A percentile compares a stretch with the other conserved stretches of the same genome.
Conservation (phyloP, 768 basidiomycete species). For the Albatrellus ellisii region DNA sequence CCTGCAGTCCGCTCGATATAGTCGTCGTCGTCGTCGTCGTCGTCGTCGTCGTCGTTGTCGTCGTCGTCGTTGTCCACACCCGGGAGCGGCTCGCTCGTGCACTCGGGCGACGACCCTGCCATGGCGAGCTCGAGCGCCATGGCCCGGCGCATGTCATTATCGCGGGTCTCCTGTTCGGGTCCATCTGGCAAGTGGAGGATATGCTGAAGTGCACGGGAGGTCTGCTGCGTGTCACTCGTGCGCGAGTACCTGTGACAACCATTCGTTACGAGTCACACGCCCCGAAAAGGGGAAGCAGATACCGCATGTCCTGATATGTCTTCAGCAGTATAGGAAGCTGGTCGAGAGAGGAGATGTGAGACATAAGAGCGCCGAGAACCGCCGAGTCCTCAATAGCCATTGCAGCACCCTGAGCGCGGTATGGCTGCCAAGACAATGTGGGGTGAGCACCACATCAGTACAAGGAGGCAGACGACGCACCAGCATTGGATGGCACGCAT, state of each 20-base stretch:
- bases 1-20: constrained; percentile 16
- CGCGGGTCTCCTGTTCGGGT: constrained; percentile 35
- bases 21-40: too few relatives aligned
- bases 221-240: constrained; percentile 33
- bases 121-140: constrained; percentile 28
- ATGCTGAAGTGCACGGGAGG: constrained; percentile 35
- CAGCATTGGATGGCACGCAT: constrained; percentile 30
- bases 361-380: constrained; percentile 32
- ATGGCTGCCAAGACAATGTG: constrained; percentile 16
- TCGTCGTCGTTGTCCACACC: constrained; percentile 4
- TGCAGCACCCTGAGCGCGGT: constrained; percentile 27
- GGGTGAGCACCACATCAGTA: background rate
- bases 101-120: constrained; percentile 10
- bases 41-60: too few relatives aligned
- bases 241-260: constrained; percentile 29
- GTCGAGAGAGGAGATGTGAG: constrained; percentile 25
- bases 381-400: constrained; percentile 37
- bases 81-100: background rate
- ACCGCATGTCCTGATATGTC: constrained; percentile 40
- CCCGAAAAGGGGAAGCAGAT: background rate
- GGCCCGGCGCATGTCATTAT: constrained; percentile 34
- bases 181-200: constrained; percentile 48
- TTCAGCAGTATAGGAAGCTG: constrained; percentile 34
- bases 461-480: constrained; percentile 13
- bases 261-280: too few relatives aligned